These are phyloP conservation scores for Quercus robur DNA, from an alignment of 306 rosid species.

Conservation along the genomic window DNA sequence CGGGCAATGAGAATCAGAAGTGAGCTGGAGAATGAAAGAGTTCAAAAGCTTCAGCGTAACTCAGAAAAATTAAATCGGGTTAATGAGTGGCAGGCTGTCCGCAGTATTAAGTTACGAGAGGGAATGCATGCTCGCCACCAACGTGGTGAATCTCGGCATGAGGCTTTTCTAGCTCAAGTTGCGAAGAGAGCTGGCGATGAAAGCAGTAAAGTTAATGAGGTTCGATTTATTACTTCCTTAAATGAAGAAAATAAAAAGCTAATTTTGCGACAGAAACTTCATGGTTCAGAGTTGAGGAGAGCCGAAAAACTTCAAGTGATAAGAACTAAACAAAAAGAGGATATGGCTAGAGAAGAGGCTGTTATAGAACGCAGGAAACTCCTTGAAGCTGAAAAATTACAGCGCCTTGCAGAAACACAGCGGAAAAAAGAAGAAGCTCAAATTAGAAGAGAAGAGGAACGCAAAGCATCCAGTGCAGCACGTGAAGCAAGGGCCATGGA, in stretches of 20 bases:
- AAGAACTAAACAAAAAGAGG: conserved; percentile 94
- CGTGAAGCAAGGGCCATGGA: conserved; percentile 95
- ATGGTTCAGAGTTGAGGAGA: conserved; percentile 95
- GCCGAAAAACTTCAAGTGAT: conserved; percentile 97
- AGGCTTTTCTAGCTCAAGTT: conserved; percentile 97
- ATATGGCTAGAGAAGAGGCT: conserved; percentile 97
- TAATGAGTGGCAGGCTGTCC: conserved; percentile 89
- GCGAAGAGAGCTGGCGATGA: conserved; percentile 98
- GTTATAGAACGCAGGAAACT: conserved; percentile 89
- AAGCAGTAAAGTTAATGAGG: conserved; percentile 97
- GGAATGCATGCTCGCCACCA: conserved; percentile 98
- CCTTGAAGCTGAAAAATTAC: conserved; percentile 95
- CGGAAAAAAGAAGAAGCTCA: conserved; percentile 97
- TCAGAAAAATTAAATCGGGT: conserved; percentile 88
- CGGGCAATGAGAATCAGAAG: conserved; percentile 93
- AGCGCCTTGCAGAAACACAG: conserved; percentile 96
- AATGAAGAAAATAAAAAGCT: conserved; percentile 93
- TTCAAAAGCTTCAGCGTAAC: conserved; percentile 89
- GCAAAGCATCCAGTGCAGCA: conserved; percentile 98
- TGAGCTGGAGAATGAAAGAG: conserved; percentile 94
- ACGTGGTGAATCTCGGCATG: conserved; percentile 94
- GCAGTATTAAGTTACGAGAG: conserved; percentile 88
- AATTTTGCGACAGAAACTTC: conserved; percentile 90
- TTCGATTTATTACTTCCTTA: conserved; percentile 92
- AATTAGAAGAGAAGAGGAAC: conserved; percentile 95